Base-by-base conservation (phyloP, 78 protist genomes). In the Bigelowiella natans region DNA sequence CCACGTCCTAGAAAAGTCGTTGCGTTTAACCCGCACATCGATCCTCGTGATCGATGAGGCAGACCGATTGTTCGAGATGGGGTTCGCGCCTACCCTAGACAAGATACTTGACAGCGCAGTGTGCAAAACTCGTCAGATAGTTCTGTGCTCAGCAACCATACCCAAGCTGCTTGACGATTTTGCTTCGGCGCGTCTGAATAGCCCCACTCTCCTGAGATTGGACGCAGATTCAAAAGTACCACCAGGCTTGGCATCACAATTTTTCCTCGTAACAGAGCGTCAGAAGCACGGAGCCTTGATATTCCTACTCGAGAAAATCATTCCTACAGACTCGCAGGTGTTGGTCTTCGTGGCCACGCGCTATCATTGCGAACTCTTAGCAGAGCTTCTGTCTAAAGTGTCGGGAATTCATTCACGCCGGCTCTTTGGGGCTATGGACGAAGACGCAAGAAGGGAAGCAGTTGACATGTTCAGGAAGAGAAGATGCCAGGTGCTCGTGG, bases 31-130 rank as follows among this genome's bases (percentile, higher is more conserved):
- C 26, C 38, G 39, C 2, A 11, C 94, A 11, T 92, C 95, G 89
- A 93, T 92, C 36, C 84, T 95, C 0, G 97, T 98, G 30, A 96
- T 96, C 82, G 99, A 98, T 84, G 99, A 98, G 90, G 99, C 99
- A 1, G 99, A 98, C 88, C 91, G 96, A 1, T 89, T 98, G 36
- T 98, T 98, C 92, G 99, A 98, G 91, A 94, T 96, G 96, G 98
- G 99, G 31, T 96, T 98, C 85, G 95, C 84, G 2, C 92, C 92
- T 36, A 82, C 83, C 89, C 83, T 90, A 39, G 87, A 86, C 3
- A 89, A 31, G n/a, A n/a, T n/a, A n/a, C n/a, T n/a, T n/a, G n/a
- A n/a, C n/a, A n/a, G n/a, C n/a, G n/a, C n/a, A n/a, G n/a, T n/a
- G n/a, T n/a, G n/a, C n/a, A n/a, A 88, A 0, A 39, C 51, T 31